Evolutionary conservation across 164 flowering plant genomes (phyloP).

Genomic region (Stephania yunnanensis): DNA sequence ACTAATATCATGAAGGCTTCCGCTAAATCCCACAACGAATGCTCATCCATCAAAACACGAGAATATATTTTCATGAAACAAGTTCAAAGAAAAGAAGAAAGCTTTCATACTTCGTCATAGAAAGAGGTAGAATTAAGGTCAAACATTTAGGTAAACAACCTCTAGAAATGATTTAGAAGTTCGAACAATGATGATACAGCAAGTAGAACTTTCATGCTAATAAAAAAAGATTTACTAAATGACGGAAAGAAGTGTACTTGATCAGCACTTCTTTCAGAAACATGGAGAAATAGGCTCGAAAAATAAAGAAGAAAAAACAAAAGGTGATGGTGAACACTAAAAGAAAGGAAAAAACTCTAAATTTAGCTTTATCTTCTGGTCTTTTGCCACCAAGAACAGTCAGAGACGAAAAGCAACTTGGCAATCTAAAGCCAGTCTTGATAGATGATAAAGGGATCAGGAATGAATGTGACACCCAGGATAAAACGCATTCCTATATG

Average conservation of each 20-base stretch:
- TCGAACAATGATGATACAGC: no score
- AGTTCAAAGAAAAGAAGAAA: not conserved
- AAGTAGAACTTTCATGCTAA: not conserved
- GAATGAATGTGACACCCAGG: no score
- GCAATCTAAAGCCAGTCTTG: no score
- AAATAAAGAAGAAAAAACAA: not conserved
- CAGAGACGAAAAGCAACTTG: not conserved
- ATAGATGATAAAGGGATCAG: not conserved
- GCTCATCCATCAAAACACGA: not conserved
- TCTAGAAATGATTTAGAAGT: not conserved
- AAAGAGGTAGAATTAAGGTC: not conserved
- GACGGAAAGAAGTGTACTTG: not conserved
- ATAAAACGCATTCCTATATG: no score
- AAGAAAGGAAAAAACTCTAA: not conserved
- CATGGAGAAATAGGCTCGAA: not conserved
- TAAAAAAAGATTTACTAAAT: no score
- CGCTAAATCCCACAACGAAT: not conserved
- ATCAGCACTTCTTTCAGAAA: not conserved
- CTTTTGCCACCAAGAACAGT: not conserved
- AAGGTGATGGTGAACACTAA: not conserved
- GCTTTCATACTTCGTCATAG: not conserved
- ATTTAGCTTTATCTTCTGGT: not conserved
- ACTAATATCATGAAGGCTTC: not conserved
- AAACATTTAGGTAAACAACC: not conserved
- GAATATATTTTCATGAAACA: not conserved